A percentile compares a stretch with the other conserved stretches of the same genome.
These are phyloP conservation scores for Colletotrichum spaethianum DNA, from an alignment of 2,329 filamentous ascomycete species.

Conservation along the genomic window DNA sequence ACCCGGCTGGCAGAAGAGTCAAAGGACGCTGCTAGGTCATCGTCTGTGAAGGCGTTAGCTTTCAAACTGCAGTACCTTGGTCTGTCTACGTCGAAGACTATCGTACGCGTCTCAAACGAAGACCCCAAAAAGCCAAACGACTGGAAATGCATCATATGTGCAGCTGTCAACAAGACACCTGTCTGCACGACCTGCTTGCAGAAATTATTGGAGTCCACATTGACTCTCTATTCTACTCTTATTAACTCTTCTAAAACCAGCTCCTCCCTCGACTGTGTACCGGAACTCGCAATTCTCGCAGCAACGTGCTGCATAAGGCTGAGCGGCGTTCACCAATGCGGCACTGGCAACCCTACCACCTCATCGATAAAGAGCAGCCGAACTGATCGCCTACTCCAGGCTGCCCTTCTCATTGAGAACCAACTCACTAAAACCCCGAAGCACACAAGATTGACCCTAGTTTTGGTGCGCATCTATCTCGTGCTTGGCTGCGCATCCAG, in stretches of 20 bases:
- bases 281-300: constrained; percentile 53
- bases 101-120: constrained; percentile 44
- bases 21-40: constrained; percentile 43
- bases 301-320: constrained; percentile 53
- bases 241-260: constrained; percentile 23
- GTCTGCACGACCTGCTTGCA: constrained; percentile 29
- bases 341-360: constrained; percentile 3
- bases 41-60: constrained; percentile 52
- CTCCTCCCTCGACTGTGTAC: constrained; percentile 40
- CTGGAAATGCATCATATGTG: constrained; percentile 38
- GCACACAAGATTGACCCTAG: constrained; percentile 62
- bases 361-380: constrained; percentile 9
- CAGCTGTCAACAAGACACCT: constrained; percentile 3
- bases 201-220: constrained; percentile 33
- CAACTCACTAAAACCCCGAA: constrained; percentile 62
- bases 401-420: constrained; percentile 64
- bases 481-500: constrained; percentile 64
- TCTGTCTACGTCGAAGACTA: constrained; percentile 54
- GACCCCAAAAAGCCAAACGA: constrained; percentile 40
- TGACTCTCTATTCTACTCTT: constrained; percentile 34
- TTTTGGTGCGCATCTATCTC: constrained; percentile 67
- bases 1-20: constrained; percentile 49
- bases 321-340: constrained; percentile 33
- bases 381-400: constrained; percentile 59
- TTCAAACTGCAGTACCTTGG: constrained; percentile 62